phyloP scores from a whole-genome alignment of 352 stramenopile species.

The Phytophthora vignae region DNA sequence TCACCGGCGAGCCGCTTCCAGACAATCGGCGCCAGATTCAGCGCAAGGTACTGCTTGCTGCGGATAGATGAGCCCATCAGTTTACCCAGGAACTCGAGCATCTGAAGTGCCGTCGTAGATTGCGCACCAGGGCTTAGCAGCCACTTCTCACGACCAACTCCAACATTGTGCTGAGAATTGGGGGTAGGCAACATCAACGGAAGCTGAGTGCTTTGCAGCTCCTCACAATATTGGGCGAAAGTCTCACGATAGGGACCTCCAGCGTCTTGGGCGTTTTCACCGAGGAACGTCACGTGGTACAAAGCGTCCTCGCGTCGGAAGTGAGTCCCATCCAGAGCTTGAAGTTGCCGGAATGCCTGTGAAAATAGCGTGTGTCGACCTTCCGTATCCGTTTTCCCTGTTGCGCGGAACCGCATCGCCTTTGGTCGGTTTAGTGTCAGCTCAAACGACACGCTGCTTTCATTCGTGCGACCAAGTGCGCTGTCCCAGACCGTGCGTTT shows the following conservation, averaged over 20 bases:
- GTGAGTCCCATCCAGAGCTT: constrained; percentile 63
- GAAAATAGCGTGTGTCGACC: constrained; percentile 81
- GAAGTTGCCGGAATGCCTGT: constrained; percentile 87
- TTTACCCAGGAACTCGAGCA: constrained; percentile 94
- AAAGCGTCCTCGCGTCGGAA: constrained; percentile 76
- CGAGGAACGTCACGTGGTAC: constrained; percentile 88
- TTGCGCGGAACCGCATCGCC: constrained; percentile 79
- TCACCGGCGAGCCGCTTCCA: constrained; percentile 92
- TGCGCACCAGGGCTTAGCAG: constrained; percentile 86
- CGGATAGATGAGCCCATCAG: constrained; percentile 90
- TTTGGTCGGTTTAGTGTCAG: constrained; percentile 84
- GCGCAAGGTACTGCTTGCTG: constrained; percentile 89
- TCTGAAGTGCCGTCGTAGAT: constrained; percentile 59
- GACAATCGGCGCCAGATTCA: constrained; percentile 87
- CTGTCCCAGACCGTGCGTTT: constrained; percentile 82
- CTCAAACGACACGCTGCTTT: constrained; percentile 55
- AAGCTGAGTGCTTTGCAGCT: constrained; percentile 81
- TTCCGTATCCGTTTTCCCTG: constrained; percentile 63
- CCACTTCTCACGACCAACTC: constrained; percentile 90
- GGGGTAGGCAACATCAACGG: constrained; percentile 89
- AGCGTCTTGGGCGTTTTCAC: constrained; percentile 87
- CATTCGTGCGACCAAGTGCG: constrained; percentile 62
- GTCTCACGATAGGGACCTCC: constrained; percentile 90
- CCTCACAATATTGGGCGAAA: constrained; percentile 83
- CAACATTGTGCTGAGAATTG: constrained; percentile 92